Percentiles rank a stretch among this genome's conserved stretches.
These are phyloP conservation scores for Verticillium zaregamsianum DNA, from an alignment of 2,329 filamentous ascomycete species.

Conservation along the genomic window DNA sequence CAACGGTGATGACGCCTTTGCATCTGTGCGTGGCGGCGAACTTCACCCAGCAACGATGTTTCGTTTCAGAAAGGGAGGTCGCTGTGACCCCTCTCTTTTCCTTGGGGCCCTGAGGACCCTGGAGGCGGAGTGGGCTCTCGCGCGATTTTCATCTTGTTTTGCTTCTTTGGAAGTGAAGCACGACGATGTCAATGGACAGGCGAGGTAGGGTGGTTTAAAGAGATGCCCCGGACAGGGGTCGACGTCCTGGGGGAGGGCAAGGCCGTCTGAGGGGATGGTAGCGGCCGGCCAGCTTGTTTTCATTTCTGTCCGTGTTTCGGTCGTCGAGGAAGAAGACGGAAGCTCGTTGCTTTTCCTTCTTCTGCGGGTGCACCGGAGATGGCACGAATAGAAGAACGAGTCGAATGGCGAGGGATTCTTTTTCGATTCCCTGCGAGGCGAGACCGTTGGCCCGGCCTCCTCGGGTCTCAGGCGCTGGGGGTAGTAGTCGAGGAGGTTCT, in stretches of 20 bases:
- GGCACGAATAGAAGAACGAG: background rate
- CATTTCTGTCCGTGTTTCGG: background rate
- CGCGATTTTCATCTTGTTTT: background rate
- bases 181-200: background rate
- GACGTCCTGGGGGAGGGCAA: background rate
- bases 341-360: background rate
- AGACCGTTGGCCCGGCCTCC: background rate
- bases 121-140: background rate
- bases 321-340: background rate
- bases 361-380: background rate
- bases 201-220: background rate
- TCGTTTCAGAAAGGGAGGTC: constrained; percentile 1
- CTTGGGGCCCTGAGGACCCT: background rate
- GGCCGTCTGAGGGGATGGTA: background rate
- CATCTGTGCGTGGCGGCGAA: background rate
- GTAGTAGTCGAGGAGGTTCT: background rate
- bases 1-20: background rate
- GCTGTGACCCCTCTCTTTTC: background rate
- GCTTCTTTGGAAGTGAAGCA: background rate
- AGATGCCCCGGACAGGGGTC: background rate
- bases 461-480: background rate
- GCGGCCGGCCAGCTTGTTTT: background rate
- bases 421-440: background rate
- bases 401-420: background rate
- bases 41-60: background rate